Percentiles rank a stretch among this genome's conserved stretches.
Evolutionary conservation across 75 land plant species (phyloP).

Genomic region (Larix kaempferi): DNA sequence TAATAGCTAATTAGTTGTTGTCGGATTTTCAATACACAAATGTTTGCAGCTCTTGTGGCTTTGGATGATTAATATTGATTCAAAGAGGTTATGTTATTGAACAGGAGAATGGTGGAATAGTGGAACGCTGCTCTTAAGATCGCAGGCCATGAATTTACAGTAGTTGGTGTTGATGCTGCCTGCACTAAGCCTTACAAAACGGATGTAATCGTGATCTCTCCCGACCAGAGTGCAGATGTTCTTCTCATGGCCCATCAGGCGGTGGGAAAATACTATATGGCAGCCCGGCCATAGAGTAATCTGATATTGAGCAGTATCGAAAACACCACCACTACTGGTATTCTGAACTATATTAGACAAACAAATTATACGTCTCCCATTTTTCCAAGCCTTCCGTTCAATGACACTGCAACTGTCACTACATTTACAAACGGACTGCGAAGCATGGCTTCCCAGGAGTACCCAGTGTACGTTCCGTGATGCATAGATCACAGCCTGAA

Average conservation of each 20-base stretch:
- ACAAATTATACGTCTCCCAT: background rate
- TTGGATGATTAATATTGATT: too few relatives aligned
- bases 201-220: slow-evolving; percentile 36
- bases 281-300: slow-evolving; percentile 17
- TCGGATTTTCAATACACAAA: too few relatives aligned
- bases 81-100: too few relatives aligned
- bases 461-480: background rate
- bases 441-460: background rate
- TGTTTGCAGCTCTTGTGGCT: too few relatives aligned
- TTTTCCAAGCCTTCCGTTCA: too few relatives aligned
- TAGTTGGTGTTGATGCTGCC: slow-evolving; percentile 33
- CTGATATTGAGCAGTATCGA: slow-evolving; percentile 32
- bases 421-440: background rate
- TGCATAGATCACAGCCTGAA: background rate
- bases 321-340: slow-evolving; percentile 34
- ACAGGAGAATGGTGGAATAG: too few relatives aligned
- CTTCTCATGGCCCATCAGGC: slow-evolving; percentile 36
- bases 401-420: background rate
- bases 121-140: slow-evolving; percentile 35
- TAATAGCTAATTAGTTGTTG: background rate
- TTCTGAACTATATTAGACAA: slow-evolving; percentile 21
- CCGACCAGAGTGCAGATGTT: slow-evolving; percentile 63
- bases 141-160: slow-evolving; percentile 26
- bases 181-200: slow-evolving; percentile 46
- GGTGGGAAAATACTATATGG: slow-evolving; percentile 24